Conservation (phyloP, 208 protist genomes). For the Crithidia expoeki region DNA sequence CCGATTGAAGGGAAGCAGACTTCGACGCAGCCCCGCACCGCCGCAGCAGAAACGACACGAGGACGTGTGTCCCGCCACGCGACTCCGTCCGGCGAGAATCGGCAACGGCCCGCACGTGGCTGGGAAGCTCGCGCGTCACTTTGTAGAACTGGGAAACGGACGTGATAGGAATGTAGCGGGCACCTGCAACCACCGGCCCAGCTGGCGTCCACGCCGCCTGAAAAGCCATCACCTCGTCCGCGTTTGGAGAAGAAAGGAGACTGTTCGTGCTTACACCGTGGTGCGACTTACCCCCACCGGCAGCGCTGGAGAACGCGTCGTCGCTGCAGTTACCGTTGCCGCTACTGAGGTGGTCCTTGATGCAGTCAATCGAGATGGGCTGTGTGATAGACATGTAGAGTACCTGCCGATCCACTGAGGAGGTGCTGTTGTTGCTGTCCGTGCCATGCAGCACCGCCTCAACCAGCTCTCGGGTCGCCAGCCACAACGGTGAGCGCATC, state of each 20-base stretch:
- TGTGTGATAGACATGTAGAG: constrained; percentile 54
- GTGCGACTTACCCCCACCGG: neutral
- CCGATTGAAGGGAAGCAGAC: neutral
- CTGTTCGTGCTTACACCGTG: constrained; percentile 6
- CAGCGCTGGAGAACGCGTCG: neutral
- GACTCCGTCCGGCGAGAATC: constrained; percentile 6
- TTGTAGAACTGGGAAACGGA: constrained; percentile 28
- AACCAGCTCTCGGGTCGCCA: constrained; percentile 29
- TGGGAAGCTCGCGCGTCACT: constrained; percentile 24
- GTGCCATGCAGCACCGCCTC: constrained; percentile 2
- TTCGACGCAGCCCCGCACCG: neutral
- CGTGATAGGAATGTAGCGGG: constrained; percentile 31
- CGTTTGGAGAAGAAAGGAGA: neutral
- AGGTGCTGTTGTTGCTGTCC: neutral
- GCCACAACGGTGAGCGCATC: constrained; percentile 39
- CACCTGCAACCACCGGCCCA: constrained; percentile 46
- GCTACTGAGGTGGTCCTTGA: constrained; percentile 26
- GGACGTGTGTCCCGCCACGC: constrained; percentile 31
- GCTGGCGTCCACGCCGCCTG: constrained; percentile 50
- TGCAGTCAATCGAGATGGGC: constrained; percentile 31
- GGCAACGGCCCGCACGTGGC: constrained; percentile 1
- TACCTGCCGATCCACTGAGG: neutral
- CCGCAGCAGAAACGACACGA: constrained; percentile 45
- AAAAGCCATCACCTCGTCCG: constrained; percentile 33
- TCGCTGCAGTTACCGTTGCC: neutral